Evolutionary conservation across 2,329 filamentous ascomycete species (phyloP), one percentile per base, ranked within the genome.

Genomic region (Saccharata proteae): DNA sequence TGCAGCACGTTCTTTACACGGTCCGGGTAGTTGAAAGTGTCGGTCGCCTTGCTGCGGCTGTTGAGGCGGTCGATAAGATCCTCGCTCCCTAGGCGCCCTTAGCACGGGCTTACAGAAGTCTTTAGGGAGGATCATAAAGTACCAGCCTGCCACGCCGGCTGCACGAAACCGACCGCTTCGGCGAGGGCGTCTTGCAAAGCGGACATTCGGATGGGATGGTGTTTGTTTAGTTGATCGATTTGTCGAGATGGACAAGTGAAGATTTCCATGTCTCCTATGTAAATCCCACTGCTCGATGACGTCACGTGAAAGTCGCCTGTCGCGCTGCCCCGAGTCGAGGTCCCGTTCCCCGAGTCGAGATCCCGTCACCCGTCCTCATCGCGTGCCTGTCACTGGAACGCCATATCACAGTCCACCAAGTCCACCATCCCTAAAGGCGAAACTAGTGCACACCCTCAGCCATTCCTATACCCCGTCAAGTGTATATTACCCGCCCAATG

Each of bases 171-270:
- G 12, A 17, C 21, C 8, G 52, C 52, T 15, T 43, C 43, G 37
- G 54, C 49, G 21, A 55, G 44, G 12, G 46, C 46, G 16, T 48
- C 42, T 34, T 54, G 47, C 21, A 50, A 40, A 6, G 39, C 37
- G 16, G 10, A 16, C 28, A 31, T 34, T n/a, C n/a, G n/a, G n/a
- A n/a, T n/a, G n/a, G n/a, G n/a, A n/a, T n/a, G n/a, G n/a, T n/a
- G n/a, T n/a, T n/a, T n/a, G n/a, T n/a, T n/a, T n/a, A n/a, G n/a
- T n/a, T n/a, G n/a, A n/a, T n/a, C n/a, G n/a, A n/a, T n/a, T n/a
- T n/a, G n/a, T n/a, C n/a, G n/a, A n/a, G n/a, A n/a, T n/a, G n/a
- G n/a, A n/a, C n/a, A n/a, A n/a, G n/a, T n/a, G n/a, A n/a, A n/a
- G n/a, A n/a, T n/a, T 22, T 22, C n/a, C 20, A 22, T 22, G 8